Conservation (phyloP, 352 stramenopile species). For the Globisporangium cystogenes region DNA sequence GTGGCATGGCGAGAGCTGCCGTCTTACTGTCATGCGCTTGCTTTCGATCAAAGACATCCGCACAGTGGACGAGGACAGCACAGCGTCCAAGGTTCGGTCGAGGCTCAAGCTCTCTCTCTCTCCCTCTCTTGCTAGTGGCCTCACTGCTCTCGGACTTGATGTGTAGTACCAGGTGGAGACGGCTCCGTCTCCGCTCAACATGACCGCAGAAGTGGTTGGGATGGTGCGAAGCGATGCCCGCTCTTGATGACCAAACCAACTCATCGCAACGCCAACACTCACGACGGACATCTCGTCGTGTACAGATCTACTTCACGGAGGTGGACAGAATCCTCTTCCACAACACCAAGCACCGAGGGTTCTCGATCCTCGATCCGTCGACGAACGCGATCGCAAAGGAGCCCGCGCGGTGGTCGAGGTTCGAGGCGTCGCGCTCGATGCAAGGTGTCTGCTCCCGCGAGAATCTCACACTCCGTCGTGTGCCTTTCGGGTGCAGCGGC, state of each 20-base stretch:
- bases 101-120: background rate
- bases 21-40: background rate
- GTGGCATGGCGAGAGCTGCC: background rate
- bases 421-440: background rate
- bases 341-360: slow-evolving; percentile 22
- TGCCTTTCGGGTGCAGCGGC: background rate
- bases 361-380: slow-evolving; percentile 29
- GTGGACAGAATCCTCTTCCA: slow-evolving; percentile 36
- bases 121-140: no score
- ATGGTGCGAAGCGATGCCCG: slow-evolving; percentile 21
- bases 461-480: background rate
- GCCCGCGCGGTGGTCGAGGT: slow-evolving; percentile 4
- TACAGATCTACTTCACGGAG: slow-evolving; percentile 28
- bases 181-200: slow-evolving; percentile 19
- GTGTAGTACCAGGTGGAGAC: slow-evolving; percentile 25
- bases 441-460: no score
- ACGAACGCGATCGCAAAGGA: slow-evolving; percentile 15
- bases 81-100: slow-evolving; percentile 4
- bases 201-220: slow-evolving; percentile 32
- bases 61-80: slow-evolving; percentile 6
- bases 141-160: no score
- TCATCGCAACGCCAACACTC: background rate
- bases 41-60: background rate
- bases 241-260: background rate
- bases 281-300: background rate